phyloP scores from a whole-genome alignment of 2,329 filamentous ascomycete genomes.

The Cercospora sesami region DNA sequence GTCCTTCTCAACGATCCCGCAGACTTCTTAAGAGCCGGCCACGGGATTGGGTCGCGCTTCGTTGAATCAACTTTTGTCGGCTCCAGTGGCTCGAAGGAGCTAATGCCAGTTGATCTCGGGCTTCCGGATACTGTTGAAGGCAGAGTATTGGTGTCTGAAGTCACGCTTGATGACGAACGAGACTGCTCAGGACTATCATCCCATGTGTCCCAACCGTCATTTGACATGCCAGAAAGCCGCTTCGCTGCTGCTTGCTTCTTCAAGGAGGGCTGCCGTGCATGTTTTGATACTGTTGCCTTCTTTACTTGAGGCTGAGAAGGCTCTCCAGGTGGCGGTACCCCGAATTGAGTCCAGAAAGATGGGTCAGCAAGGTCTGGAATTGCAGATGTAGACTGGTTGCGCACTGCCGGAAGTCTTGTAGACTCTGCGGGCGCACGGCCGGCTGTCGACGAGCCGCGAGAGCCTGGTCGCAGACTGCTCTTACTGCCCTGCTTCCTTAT shows the following conservation, averaged over 20 bases:
- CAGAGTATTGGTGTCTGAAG: constrained; percentile 31
- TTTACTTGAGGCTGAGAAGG: constrained; percentile 27
- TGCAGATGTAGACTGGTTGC: constrained; percentile 29
- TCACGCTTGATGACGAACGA: constrained; percentile 29
- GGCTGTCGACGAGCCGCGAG: constrained; percentile 25
- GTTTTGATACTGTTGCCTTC: constrained; percentile 28
- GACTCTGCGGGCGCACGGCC: constrained; percentile 25
- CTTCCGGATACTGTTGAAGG: constrained; percentile 32
- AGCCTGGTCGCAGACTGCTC: constrained; percentile 27
- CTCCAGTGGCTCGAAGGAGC: constrained; percentile 12
- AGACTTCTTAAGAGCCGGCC: constrained; percentile 67
- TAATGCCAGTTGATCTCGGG: constrained; percentile 27
- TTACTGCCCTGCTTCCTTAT: constrained; percentile 34
- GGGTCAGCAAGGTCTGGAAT: constrained; percentile 33
- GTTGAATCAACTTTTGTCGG: constrained; percentile 22
- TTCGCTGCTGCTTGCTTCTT: constrained; percentile 18
- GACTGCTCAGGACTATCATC: constrained; percentile 32
- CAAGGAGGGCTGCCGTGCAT: constrained; percentile 28
- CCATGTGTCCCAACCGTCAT: constrained; percentile 38
- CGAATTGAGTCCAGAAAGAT: constrained; percentile 36
- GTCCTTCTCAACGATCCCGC: constrained; percentile 76
- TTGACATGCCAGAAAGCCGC: constrained; percentile 26
- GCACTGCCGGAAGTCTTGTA: constrained; percentile 23
- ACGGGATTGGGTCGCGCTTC: constrained; percentile 53
- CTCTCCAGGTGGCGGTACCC: constrained; percentile 18